Percentiles rank a stretch among this genome's conserved stretches.
Evolutionary conservation across 78 protist genomes (phyloP).

Genomic region (Dictyostelium intermedium): DNA sequence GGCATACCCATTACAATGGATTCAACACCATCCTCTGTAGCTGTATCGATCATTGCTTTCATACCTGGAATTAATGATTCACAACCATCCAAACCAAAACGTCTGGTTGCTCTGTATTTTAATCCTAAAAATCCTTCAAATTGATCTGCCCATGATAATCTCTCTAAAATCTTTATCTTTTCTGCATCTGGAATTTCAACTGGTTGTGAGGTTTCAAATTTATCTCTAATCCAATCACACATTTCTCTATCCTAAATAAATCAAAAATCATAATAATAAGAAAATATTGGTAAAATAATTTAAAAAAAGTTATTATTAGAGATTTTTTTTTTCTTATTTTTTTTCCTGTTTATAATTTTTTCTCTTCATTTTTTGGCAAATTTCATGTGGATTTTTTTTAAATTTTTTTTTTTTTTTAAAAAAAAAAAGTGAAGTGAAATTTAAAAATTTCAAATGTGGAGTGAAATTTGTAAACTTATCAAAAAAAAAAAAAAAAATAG

Average conservation of each 20-base stretch:
- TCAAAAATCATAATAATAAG: background rate
- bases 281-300: too few species aligned
- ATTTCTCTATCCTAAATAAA: slow-evolving; percentile 55
- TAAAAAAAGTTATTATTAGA: too few species aligned
- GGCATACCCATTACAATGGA: slow-evolving; percentile 97
- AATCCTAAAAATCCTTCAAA: slow-evolving; percentile 78
- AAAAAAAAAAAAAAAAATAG: too few species aligned
- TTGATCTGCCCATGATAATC: slow-evolving; percentile 86
- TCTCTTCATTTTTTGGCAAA: too few species aligned
- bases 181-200: slow-evolving; percentile 22
- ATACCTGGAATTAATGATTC: slow-evolving; percentile 93
- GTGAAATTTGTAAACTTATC: background rate
- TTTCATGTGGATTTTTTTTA: background rate
- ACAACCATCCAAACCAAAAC: slow-evolving; percentile 97
- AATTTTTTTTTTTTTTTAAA: background rate
- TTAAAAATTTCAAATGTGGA: background rate
- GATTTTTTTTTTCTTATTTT: background rate
- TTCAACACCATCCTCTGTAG: slow-evolving; percentile 89
- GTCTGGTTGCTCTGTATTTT: slow-evolving; percentile 35
- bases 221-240: slow-evolving; percentile 85
- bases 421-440: background rate
- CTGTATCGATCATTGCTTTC: slow-evolving; percentile 88
- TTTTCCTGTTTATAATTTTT: background rate
- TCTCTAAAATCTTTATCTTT: slow-evolving; percentile 66
- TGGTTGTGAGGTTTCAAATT: slow-evolving; percentile 65